Evolutionary conservation across 164 flowering plant species (phyloP), one percentile per base, ranked within the genome.

Genomic region (Umbilicus rupestris): DNA sequence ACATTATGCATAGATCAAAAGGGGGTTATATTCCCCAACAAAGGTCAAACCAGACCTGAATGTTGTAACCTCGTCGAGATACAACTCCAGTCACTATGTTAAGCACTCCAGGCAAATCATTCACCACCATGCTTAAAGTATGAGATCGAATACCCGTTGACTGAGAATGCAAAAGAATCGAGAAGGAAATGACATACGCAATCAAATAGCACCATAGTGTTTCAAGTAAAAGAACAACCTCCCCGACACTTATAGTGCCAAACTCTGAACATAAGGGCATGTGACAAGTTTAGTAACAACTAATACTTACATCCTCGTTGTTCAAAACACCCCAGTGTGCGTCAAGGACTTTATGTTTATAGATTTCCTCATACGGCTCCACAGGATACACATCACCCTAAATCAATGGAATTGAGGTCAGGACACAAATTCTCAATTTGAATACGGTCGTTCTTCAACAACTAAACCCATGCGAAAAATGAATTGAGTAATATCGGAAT

Each of bases 331-430:
- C 90, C 90, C 93, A 87, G 64, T 87, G 83, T 71, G 93, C 90
- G 79, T 87, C 93, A 63, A 87, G 85, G 72, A 87, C 80, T 84
- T 80, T 82, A 76, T 75, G 75, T 44, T 75, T 57, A 52, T 69
- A 73, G 62, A 73, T 68, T 20, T 69, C 83, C 46, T 75, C 84
- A 70, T 70, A 71, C 11, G 82, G 67, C 68, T 87, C 93, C 73
- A 82, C 87, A 19, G 93, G 93, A 78, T 87, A 87, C 71, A 87
- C 93, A 83, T 87, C 88, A 64, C 91, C 91, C 91, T 86, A 35
- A 69, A 79, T 41, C 49, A 44, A 62, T 45, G 17, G 63, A 69
- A 60, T n/a, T 26, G 16, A 55, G 33, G 10, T 55, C 29, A 55
- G 33, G 22, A 12, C 33, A 55, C 33, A 28, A 28, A 49, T 49